Percentiles rank a stretch among this genome's conserved stretches.
These are phyloP conservation scores for Plasmodium knowlesi DNA, from an alignment of 169 alveolate species.

Conservation along the genomic window DNA sequence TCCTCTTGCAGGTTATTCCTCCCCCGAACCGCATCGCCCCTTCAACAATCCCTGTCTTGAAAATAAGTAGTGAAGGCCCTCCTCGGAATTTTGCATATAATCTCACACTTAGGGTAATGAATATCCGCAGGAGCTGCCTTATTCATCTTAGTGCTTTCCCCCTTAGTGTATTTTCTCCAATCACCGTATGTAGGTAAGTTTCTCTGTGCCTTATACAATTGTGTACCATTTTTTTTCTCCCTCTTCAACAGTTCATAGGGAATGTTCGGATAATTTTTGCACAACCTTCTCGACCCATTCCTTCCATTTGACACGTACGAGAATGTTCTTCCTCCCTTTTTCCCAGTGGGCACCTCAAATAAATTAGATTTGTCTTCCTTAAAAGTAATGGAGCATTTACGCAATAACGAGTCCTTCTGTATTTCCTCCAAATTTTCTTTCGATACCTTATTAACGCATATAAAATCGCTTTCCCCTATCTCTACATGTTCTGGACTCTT, in stretches of 20 bases:
- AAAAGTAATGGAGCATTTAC: not conserved
- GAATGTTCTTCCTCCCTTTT: not conserved
- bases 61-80: not conserved
- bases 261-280: not conserved
- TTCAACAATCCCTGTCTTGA: not conserved
- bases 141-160: conserved; percentile 4
- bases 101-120: conserved; percentile 28
- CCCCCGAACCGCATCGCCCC: not conserved
- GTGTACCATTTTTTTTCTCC: not conserved
- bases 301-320: not conserved
- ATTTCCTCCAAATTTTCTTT: not conserved
- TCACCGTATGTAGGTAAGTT: not conserved
- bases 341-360: not conserved
- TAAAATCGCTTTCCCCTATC: not conserved
- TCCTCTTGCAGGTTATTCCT: not conserved
- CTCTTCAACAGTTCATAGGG: not conserved
- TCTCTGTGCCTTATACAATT: not conserved
- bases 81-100: conserved; percentile 40
- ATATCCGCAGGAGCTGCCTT: not conserved
- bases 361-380: not conserved
- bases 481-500: not conserved
- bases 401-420: not conserved
- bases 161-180: not conserved
- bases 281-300: not conserved
- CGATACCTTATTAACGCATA: not conserved